phyloP scores from a whole-genome alignment of 192 early-diverging fungal species.

The Coemansia sp. region DNA sequence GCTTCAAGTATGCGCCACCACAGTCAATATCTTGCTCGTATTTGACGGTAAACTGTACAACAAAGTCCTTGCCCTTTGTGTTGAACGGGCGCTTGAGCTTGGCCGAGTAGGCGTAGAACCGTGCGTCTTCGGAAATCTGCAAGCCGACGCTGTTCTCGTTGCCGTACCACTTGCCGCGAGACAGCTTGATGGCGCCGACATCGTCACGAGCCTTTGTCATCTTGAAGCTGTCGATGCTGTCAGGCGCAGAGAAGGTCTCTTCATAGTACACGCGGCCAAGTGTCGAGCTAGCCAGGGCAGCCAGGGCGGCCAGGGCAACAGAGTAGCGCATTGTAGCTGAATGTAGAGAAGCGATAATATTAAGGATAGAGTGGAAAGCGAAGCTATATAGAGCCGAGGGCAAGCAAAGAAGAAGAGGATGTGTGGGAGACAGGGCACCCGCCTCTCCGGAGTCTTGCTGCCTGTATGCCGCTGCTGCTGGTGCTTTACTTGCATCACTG shows the following conservation, averaged over 20 bases:
- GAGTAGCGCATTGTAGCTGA: constrained; percentile 40
- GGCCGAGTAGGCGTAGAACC: constrained; percentile 82
- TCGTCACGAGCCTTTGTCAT: constrained; percentile 63
- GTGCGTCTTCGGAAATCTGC: constrained; percentile 75
- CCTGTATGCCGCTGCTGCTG: background rate
- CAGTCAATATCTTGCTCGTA: constrained; percentile 89
- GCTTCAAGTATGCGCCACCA: constrained; percentile 89
- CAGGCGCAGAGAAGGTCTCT: constrained; percentile 74
- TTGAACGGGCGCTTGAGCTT: constrained; percentile 70
- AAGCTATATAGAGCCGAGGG: background rate
- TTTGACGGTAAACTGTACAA: constrained; percentile 90
- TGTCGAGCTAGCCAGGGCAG: constrained; percentile 40
- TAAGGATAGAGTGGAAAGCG: background rate
- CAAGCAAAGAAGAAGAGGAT: constrained; percentile 1
- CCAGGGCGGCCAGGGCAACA: constrained; percentile 42
- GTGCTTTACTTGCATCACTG: background rate
- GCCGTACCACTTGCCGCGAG: constrained; percentile 71
- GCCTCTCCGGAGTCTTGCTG: background rate
- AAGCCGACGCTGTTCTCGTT: constrained; percentile 72
- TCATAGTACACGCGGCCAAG: constrained; percentile 74
- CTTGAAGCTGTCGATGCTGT: constrained; percentile 66
- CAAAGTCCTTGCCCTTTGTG: constrained; percentile 79
- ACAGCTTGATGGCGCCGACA: constrained; percentile 71
- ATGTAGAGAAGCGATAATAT: background rate
- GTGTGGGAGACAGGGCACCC: background rate